Percentiles rank a stretch among this genome's conserved stretches.
Conservation (phyloP, 345 rosid genomes). For the Lepidium africanum region DNA sequence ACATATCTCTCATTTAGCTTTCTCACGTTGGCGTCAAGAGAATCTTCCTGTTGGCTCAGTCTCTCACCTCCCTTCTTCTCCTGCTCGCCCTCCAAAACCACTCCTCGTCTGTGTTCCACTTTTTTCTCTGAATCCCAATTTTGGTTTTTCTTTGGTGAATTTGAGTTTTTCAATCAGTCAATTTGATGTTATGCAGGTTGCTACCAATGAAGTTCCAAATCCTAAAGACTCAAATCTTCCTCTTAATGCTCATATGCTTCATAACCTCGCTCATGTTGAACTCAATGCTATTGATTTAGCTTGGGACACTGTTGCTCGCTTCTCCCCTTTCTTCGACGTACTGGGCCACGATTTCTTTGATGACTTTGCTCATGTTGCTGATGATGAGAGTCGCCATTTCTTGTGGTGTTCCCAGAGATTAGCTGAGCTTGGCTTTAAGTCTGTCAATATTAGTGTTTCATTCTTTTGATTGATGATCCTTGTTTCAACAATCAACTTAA, state of each 20-base stretch:
- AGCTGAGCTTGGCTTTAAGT: slow-evolving; percentile 86
- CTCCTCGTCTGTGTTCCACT: slow-evolving; percentile 46
- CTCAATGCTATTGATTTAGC: slow-evolving; percentile 96
- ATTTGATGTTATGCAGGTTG: slow-evolving; percentile 37
- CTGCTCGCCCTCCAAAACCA: slow-evolving; percentile 73
- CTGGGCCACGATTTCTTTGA: slow-evolving; percentile 69
- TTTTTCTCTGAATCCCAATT: background rate
- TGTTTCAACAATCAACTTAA: background rate
- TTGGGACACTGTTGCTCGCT: slow-evolving; percentile 92
- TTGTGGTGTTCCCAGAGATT: slow-evolving; percentile 93
- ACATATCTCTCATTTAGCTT: slow-evolving; percentile 67
- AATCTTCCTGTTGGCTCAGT: slow-evolving; percentile 52
- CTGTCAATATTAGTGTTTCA: slow-evolving; percentile 4
- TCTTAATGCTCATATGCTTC: slow-evolving; percentile 89
- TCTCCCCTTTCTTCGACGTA: slow-evolving; percentile 54
- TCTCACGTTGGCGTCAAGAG: slow-evolving; percentile 58
- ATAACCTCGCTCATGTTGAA: slow-evolving; percentile 91
- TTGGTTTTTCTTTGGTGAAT: background rate
- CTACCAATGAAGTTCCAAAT: slow-evolving; percentile 62
- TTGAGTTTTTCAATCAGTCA: background rate
- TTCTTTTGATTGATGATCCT: background rate
- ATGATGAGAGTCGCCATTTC: slow-evolving; percentile 95
- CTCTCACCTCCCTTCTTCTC: slow-evolving; percentile 51
- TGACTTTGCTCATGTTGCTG: slow-evolving; percentile 96
- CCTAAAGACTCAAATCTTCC: slow-evolving; percentile 73